These are phyloP conservation scores for Podosphaera aphanis DNA, from an alignment of 2,329 filamentous ascomycete species.

Conservation along the genomic window DNA sequence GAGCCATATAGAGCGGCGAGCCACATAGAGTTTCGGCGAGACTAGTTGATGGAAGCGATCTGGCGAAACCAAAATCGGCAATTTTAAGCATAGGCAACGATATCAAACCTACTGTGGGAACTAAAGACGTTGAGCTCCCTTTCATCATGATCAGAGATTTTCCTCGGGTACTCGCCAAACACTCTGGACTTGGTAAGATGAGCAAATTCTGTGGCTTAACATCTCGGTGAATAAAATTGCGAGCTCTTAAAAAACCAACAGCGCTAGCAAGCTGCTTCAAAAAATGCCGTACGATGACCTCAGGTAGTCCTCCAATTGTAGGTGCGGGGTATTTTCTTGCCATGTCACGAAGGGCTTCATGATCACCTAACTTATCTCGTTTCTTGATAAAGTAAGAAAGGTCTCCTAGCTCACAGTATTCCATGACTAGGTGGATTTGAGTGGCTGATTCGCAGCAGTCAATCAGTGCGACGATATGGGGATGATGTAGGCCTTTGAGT, in stretches of 20 bases:
- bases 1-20: slow-evolving; percentile 94
- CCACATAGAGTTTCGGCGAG: slow-evolving; percentile 91
- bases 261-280: slow-evolving; percentile 86
- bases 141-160: slow-evolving; percentile 43
- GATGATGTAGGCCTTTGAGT: slow-evolving; percentile 77
- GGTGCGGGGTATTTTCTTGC: slow-evolving; percentile 80
- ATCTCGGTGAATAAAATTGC: slow-evolving; percentile 84
- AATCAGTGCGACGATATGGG: slow-evolving; percentile 89
- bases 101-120: slow-evolving; percentile 55
- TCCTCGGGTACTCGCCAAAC: slow-evolving; percentile 35
- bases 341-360: slow-evolving; percentile 70
- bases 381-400: slow-evolving; percentile 92
- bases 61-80: slow-evolving; percentile 95
- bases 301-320: slow-evolving; percentile 65
- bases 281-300: slow-evolving; percentile 92
- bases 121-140: slow-evolving; percentile 56
- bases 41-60: slow-evolving; percentile 71
- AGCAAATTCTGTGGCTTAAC: slow-evolving; percentile 94
- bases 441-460: slow-evolving; percentile 71
- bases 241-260: slow-evolving; percentile 61
- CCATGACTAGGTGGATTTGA: slow-evolving; percentile 94
- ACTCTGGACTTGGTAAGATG: slow-evolving; percentile 59
- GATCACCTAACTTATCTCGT: slow-evolving; percentile 53
- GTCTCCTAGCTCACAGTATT: slow-evolving; percentile 91
- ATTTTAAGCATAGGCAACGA: slow-evolving; percentile 92